phyloP scores from a whole-genome alignment of 768 basidiomycete genomes.

The Tylopilus rubrobrunneus region DNA sequence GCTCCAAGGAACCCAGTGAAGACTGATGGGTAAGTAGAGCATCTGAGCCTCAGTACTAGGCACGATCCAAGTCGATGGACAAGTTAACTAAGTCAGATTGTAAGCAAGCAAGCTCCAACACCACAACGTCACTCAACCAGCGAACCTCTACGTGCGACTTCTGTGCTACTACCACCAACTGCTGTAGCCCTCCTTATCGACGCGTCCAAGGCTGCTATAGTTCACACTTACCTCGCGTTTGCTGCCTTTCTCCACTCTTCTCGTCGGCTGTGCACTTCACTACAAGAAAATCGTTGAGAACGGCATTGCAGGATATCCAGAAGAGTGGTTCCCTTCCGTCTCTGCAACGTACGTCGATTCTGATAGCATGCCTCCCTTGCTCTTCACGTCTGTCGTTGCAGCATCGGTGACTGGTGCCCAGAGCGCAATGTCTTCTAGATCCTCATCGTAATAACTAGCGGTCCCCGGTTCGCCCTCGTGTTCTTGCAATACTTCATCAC shows the following conservation, averaged over 20 bases:
- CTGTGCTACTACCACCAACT: no score
- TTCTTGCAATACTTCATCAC: constrained; percentile 60
- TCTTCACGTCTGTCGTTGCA: constrained; percentile 27
- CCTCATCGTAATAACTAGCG: constrained; percentile 81
- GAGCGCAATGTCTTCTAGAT: constrained; percentile 84
- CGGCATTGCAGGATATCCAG: constrained; percentile 72
- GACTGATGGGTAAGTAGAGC: constrained; percentile 72
- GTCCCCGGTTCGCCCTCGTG: constrained; percentile 72
- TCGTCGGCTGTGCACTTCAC: constrained; percentile 64
- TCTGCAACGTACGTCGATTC: constrained; percentile 62
- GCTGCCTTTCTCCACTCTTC: constrained; percentile 66
- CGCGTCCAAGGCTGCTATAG: constrained; percentile 54
- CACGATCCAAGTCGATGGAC: constrained; percentile 15
- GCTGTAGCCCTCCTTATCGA: constrained; percentile 32
- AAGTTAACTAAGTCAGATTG: no score
- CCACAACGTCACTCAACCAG: no score
- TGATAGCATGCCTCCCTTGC: not conserved
- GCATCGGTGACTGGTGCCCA: constrained; percentile 89
- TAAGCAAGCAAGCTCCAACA: no score
- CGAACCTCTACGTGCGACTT: no score
- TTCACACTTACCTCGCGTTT: constrained; percentile 64
- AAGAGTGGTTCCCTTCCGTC: constrained; percentile 92
- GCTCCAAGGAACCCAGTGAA: constrained; percentile 91
- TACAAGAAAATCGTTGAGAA: constrained; percentile 87
- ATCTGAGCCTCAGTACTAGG: constrained; percentile 1